These are phyloP conservation scores for Rubus parviflorus DNA, from an alignment of 306 rosid genomes.

Conservation along the genomic window DNA sequence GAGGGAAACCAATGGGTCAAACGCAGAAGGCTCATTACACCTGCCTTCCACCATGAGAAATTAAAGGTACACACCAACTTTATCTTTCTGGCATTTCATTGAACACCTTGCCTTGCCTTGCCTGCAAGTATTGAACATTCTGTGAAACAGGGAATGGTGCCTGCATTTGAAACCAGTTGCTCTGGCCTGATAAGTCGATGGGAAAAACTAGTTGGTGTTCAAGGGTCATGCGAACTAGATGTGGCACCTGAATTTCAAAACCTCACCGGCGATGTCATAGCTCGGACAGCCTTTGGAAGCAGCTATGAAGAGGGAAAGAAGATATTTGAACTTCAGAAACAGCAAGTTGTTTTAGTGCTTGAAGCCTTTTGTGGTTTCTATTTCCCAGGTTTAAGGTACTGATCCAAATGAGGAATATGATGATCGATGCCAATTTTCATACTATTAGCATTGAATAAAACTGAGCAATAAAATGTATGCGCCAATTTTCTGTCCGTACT, in stretches of 20 bases:
- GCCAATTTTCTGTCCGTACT: not conserved
- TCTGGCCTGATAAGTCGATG: constrained; percentile 31
- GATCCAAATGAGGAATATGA: not conserved
- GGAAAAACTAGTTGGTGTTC: constrained; percentile 18
- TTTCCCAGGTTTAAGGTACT: constrained; percentile 50
- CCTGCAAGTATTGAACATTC: not conserved
- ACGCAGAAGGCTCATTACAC: constrained; percentile 41
- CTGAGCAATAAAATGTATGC: no score
- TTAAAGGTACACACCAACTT: constrained; percentile 19
- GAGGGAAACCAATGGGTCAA: constrained; percentile 43
- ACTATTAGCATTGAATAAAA: not conserved
- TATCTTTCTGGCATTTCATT: not conserved
- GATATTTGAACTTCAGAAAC: constrained; percentile 44
- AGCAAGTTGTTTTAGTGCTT: constrained; percentile 29
- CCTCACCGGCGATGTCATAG: constrained; percentile 38
- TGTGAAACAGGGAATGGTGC: constrained; percentile 36
- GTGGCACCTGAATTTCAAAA: constrained; percentile 32
- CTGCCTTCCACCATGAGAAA: constrained; percentile 48
- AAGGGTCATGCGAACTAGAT: constrained; percentile 43
- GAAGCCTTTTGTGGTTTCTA: constrained; percentile 38
- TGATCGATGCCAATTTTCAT: no score
- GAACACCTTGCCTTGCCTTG: not conserved
- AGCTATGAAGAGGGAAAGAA: constrained; percentile 46
- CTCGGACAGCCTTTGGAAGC: constrained; percentile 51
- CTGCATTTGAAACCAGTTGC: constrained; percentile 46